Conservation (phyloP, 2,329 filamentous ascomycete species). For the Diaporthe longicolla region DNA sequence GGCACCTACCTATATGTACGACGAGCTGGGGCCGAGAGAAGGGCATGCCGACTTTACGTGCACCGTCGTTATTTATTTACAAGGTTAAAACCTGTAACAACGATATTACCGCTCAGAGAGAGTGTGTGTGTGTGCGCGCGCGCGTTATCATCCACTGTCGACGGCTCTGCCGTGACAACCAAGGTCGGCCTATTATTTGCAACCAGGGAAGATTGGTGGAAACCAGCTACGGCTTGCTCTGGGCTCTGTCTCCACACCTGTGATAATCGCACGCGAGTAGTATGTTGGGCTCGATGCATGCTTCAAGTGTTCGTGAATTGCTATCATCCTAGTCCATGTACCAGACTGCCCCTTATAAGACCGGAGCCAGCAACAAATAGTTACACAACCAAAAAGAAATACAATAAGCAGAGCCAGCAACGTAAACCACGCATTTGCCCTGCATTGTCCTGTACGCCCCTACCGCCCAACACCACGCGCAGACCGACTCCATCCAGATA, state of each 20-base stretch:
- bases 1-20: background rate
- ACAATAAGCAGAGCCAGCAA: slow-evolving; percentile 24
- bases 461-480: slow-evolving; percentile 34
- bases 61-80: background rate
- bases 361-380: slow-evolving; percentile 21
- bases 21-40: background rate
- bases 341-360: slow-evolving; percentile 4
- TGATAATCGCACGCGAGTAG: background rate
- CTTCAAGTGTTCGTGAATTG: slow-evolving; percentile 28
- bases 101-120: background rate
- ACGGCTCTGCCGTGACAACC: background rate
- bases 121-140: no score
- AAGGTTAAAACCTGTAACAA: background rate
- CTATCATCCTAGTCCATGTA: slow-evolving; percentile 20
- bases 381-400: slow-evolving; percentile 33
- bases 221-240: background rate
- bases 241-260: background rate
- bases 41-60: background rate
- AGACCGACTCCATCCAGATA: slow-evolving; percentile 32
- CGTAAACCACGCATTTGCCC: slow-evolving; percentile 22
- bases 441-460: slow-evolving; percentile 30
- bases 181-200: no score
- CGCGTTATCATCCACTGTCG: background rate
- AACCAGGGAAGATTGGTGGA: background rate
- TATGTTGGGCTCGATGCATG: background rate